Evolutionary conservation across 2,329 filamentous ascomycete species (phyloP).

Genomic region (Talaromyces sp.): DNA sequence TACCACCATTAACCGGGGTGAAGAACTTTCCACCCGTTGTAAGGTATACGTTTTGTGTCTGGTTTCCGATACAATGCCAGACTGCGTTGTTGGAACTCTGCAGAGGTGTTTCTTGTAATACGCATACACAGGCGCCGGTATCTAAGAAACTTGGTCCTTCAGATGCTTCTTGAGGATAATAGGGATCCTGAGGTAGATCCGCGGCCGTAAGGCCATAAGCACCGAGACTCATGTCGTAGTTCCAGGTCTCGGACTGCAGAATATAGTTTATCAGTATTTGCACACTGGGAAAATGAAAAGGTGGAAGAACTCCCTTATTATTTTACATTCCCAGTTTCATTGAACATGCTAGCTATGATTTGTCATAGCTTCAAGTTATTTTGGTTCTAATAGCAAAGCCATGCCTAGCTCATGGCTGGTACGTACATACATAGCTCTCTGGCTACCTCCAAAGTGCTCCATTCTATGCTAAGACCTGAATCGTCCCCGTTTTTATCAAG

Average conservation of each 20-base stretch:
- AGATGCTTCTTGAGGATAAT: constrained; percentile 8
- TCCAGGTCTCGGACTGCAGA: not conserved
- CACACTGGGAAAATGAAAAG: not conserved
- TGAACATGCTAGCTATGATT: not conserved
- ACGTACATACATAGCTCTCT: not conserved
- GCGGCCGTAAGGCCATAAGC: not conserved
- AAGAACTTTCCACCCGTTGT: constrained; percentile 9
- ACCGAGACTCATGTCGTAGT: not conserved
- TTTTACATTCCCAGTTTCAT: not conserved
- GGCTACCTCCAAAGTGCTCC: not conserved
- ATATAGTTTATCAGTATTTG: not conserved
- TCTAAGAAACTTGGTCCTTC: constrained; percentile 10
- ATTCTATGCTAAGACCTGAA: not conserved
- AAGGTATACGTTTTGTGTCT: constrained; percentile 5
- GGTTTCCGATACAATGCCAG: constrained; percentile 14
- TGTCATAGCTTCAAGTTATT: not conserved
- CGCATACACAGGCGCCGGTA: constrained; percentile 8
- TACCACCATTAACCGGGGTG: not conserved
- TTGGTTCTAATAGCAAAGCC: not conserved
- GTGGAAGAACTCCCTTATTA: not conserved
- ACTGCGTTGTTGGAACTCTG: not conserved
- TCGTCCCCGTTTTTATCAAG: not conserved
- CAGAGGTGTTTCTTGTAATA: constrained; percentile 1
- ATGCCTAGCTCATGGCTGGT: not conserved
- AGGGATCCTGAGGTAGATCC: constrained; percentile 7